Evolutionary conservation across 192 early-diverging fungal species (phyloP), one percentile per base, ranked within the genome.

Genomic region (Lunasporangiospora selenospora): DNA sequence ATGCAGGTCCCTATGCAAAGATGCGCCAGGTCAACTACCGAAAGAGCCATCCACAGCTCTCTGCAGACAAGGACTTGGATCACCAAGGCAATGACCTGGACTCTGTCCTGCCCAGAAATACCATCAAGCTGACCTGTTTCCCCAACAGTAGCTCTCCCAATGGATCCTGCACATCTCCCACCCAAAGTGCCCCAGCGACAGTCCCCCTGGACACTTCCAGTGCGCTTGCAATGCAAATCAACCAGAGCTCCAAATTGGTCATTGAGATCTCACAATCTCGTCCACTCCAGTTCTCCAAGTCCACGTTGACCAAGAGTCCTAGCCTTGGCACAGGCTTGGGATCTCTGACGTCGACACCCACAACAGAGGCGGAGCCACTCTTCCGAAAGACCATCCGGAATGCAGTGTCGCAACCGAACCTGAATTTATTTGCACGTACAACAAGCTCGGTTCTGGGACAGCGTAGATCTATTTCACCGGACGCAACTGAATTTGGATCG

Each of bases 211-310:
- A 67, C 15, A 27, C 55, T 1, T 34, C 56, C 1, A 54, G 62
- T n/a, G 67, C 59, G 5, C 43, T 71, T 16, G 53, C 52, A 3
- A 23, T 71, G 53, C 38, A 50, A n/a, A 30, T 71, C 9, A 13
- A 53, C 13, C 43, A 62, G 36, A 62, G 52, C 29, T 71, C 67
- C 45, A 71, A 71, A 19, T 36, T 71, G 23, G 58, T 71, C 4
- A 71, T 71, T 38, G 67, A 71, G 40, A 71, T 71, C 29, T 56
- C 67, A 12, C 67, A 71, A 27, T 59, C 67, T 2, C 44, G 41
- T 0, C 18, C 38, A 21, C 24, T 48, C 6, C 65, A 45, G 40
- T 29, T 51, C 31, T 15, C 19, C 38, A 32, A 38, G 13, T 4
- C 53, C 16, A 30, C 33, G 9, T 31, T 23, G 41, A 43, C 15